These are phyloP conservation scores for Pseudogymnoascus sp. DNA, from an alignment of 2,329 filamentous ascomycete genomes.

Conservation along the genomic window DNA sequence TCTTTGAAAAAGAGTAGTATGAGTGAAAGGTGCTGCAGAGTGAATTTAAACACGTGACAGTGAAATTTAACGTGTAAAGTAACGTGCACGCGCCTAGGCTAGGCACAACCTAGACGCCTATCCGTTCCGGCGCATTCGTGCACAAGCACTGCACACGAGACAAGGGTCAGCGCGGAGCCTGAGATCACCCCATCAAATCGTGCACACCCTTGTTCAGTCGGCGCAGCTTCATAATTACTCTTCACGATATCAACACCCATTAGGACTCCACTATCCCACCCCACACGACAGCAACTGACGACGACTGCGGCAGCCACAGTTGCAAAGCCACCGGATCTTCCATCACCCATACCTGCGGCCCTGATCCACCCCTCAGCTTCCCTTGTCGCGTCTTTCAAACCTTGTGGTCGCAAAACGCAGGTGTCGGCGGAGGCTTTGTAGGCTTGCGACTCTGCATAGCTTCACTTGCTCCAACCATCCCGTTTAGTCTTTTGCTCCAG, in stretches of 20 bases:
- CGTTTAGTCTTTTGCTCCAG: background rate
- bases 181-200: slow-evolving; percentile 7
- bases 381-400: background rate
- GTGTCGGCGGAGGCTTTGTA: background rate
- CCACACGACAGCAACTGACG: slow-evolving; percentile 5
- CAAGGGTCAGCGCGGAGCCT: background rate
- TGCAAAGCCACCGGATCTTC: background rate
- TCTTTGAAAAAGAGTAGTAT: background rate
- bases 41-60: background rate
- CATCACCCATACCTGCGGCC: background rate
- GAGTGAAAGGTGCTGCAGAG: background rate
- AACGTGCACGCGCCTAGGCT: slow-evolving; percentile 3
- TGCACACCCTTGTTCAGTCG: slow-evolving; percentile 5
- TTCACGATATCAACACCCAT: background rate
- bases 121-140: slow-evolving; percentile 3
- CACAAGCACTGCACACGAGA: slow-evolving; percentile 1
- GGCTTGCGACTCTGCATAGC: background rate
- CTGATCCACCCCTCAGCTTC: background rate
- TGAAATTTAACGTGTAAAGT: background rate
- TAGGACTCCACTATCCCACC: background rate
- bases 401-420: background rate
- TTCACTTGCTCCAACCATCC: background rate
- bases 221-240: background rate
- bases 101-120: slow-evolving; percentile 8
- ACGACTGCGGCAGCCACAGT: slow-evolving; percentile 5